These are phyloP conservation scores for Isoetes taiwanensis DNA, from an alignment of 75 land plant genomes.

Conservation along the genomic window DNA sequence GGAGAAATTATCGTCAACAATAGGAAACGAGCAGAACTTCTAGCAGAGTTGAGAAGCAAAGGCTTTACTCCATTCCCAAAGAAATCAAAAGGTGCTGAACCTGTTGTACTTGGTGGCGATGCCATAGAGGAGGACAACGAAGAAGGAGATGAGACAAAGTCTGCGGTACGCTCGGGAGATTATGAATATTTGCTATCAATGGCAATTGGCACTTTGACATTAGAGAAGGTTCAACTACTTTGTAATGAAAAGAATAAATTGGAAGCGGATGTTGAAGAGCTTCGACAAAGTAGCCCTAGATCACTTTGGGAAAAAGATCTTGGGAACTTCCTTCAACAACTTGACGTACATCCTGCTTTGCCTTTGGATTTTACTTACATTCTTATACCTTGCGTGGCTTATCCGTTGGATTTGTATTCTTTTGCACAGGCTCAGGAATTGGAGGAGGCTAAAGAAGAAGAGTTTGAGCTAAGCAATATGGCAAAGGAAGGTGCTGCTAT, in stretches of 20 bases:
- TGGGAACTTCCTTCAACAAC: conserved; percentile 44
- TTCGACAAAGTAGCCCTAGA: conserved; percentile 50
- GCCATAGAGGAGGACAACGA: conserved; percentile 23
- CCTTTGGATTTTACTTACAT: not conserved
- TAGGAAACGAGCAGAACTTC: conserved; percentile 68
- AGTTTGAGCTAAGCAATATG: conserved; percentile 19
- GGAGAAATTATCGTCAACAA: conserved; percentile 83
- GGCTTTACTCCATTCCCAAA: conserved; percentile 95
- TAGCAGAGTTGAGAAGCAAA: conserved; percentile 55
- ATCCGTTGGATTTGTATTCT: not conserved
- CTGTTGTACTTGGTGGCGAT: conserved; percentile 46
- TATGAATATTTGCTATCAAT: conserved; percentile 87
- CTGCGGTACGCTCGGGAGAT: conserved; percentile 37
- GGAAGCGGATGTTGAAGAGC: conserved; percentile 48
- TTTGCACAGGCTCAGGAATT: conserved; percentile 21
- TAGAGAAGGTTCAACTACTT: conserved; percentile 73
- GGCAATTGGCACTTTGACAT: conserved; percentile 76
- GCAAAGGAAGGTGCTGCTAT: conserved; percentile 23
- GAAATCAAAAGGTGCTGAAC: conserved; percentile 44
- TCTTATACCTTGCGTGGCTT: not conserved
- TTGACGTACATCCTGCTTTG: conserved; percentile 38
- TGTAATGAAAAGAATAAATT: conserved; percentile 47
- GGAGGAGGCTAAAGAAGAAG: conserved; percentile 32
- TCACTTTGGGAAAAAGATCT: conserved; percentile 74
- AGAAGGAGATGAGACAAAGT: conserved; percentile 17